phyloP scores from a whole-genome alignment of 1,284 basidiomycete genomes.

The Ceratobasidium sp. region DNA sequence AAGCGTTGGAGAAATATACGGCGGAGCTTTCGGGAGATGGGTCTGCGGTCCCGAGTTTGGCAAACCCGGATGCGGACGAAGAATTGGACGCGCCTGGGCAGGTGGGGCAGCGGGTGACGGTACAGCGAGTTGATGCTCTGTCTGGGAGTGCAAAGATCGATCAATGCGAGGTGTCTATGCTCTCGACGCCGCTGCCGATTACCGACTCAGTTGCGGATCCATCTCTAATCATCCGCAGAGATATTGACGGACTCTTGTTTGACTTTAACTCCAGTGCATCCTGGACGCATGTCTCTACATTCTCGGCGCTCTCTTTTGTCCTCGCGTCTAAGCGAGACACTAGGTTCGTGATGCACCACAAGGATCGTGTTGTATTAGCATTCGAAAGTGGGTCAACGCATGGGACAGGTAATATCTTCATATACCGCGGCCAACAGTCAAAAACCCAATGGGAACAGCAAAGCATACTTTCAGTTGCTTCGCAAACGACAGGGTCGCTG shows the following conservation, averaged over 20 bases:
- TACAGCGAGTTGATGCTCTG: conserved; percentile 70
- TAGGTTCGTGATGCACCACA: conserved; percentile 81
- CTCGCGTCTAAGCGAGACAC: conserved; percentile 93
- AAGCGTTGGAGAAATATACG: conserved; percentile 88
- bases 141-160: conserved; percentile 46
- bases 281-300: conserved; percentile 86
- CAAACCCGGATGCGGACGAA: conserved; percentile 85
- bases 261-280: conserved; percentile 57
- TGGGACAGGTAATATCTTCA: conserved; percentile 80
- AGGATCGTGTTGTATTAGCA: conserved; percentile 71
- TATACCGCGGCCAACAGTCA: conserved; percentile 70
- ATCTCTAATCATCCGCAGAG: conserved; percentile 79
- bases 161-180: conserved; percentile 48
- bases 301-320: conserved; percentile 92
- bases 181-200: conserved; percentile 53
- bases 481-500: conserved; percentile 76
- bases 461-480: conserved; percentile 79
- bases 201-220: conserved; percentile 56
- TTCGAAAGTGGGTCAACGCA: conserved; percentile 77
- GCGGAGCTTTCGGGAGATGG: conserved; percentile 72
- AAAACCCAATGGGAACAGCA: conserved; percentile 76
- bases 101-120: conserved; percentile 70
- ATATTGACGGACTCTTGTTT: conserved; percentile 86
- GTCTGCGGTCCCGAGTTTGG: conserved; percentile 77
- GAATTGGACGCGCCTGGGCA: conserved; percentile 73